Conservation (phyloP, 2,329 filamentous ascomycete species). For the Aspergillus ochraceoroseus region DNA sequence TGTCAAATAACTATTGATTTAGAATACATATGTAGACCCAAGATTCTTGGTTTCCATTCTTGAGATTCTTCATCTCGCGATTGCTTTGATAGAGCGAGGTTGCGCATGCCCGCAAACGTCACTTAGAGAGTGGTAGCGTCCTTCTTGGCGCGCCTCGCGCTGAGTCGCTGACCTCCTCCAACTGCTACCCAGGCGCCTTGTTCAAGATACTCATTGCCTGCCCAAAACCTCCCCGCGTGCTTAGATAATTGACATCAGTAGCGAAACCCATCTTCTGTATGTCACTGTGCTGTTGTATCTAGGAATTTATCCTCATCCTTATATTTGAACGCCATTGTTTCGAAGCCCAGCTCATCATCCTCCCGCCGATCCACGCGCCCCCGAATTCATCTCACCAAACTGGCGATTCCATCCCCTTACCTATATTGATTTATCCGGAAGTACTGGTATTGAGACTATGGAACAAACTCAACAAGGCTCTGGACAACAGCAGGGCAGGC, state of each 20-base stretch:
- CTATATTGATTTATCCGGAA: background rate
- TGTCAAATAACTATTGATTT: too few species aligned
- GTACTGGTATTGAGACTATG: constrained; percentile 39
- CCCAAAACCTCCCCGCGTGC: background rate
- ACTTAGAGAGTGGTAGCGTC: background rate
- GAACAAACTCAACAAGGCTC: constrained; percentile 53
- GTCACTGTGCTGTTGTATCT: background rate
- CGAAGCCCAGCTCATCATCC: background rate
- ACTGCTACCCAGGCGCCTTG: constrained; percentile 4
- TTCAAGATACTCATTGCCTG: background rate
- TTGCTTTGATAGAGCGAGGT: too few species aligned
- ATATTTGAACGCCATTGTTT: too few species aligned
- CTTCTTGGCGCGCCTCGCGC: constrained; percentile 11
- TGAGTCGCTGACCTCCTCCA: constrained; percentile 1
- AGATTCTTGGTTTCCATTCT: too few species aligned
- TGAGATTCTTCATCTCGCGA: too few species aligned
- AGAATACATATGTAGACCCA: too few species aligned
- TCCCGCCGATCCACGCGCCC: background rate
- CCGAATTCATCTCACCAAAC: background rate
- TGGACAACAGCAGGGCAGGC: constrained; percentile 56
- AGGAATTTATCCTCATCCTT: too few species aligned
- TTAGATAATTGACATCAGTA: background rate
- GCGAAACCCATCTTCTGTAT: background rate
- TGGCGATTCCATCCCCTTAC: background rate
- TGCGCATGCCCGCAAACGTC: constrained; percentile 4